Evolutionary conservation across 495 filamentous ascomycete species (phyloP).

Genomic region (Hyaloscypha hepaticicola): DNA sequence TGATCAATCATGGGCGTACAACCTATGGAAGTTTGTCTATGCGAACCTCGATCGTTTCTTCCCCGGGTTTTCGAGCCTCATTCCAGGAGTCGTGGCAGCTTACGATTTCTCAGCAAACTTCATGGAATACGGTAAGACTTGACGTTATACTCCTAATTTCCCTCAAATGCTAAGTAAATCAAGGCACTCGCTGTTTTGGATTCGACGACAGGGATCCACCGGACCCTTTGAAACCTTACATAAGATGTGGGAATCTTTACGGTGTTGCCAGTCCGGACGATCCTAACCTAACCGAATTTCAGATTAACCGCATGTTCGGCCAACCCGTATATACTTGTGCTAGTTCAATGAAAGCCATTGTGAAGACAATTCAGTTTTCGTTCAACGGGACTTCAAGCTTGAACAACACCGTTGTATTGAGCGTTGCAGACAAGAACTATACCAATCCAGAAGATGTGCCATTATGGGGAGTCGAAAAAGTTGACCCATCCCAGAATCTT

Average conservation of each 20-base stretch:
- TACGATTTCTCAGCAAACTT: not conserved
- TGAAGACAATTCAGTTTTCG: not conserved
- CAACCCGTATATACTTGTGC: not conserved
- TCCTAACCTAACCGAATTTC: not conserved
- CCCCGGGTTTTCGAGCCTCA: not conserved
- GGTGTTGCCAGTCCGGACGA: not conserved
- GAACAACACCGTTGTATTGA: not conserved
- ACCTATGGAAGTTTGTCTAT: not conserved
- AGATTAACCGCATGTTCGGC: not conserved
- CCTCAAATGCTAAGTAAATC: not conserved
- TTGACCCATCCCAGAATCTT: not conserved
- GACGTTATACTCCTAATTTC: not conserved
- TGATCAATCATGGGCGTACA: not conserved
- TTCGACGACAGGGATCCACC: not conserved
- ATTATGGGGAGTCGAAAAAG: not conserved
- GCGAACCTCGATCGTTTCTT: not conserved
- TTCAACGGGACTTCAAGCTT: not conserved
- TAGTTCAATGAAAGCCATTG: not conserved
- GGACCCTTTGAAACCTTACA: not conserved
- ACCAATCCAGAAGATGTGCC: not conserved
- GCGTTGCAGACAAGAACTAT: not conserved
- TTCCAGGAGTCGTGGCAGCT: not conserved
- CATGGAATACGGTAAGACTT: not conserved
- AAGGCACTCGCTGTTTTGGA: not conserved
- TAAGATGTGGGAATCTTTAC: not conserved